phyloP scores from a whole-genome alignment of 208 protist genomes.

The Crithidia sp. region DNA sequence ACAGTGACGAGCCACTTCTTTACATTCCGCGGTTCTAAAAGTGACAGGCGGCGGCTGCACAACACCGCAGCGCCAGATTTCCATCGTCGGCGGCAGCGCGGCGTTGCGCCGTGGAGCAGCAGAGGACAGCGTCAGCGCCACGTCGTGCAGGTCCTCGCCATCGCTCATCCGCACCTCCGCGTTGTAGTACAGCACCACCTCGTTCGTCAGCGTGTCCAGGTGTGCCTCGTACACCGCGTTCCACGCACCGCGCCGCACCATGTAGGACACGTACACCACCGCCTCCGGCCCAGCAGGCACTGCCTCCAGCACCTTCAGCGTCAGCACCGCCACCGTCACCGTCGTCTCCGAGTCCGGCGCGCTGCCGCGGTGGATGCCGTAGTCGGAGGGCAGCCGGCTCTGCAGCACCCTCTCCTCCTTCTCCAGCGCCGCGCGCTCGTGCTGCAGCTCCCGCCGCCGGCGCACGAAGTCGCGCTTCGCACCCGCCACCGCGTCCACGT shows the following conservation, averaged over 20 bases:
- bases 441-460: constrained; percentile 16
- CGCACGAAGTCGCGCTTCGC: constrained; percentile 13
- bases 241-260: constrained; percentile 21
- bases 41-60: constrained; percentile 1
- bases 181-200: constrained; percentile 34
- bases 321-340: constrained; percentile 23
- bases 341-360: neutral
- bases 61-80: constrained; percentile 29
- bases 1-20: too few species aligned
- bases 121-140: constrained; percentile 28
- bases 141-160: constrained; percentile 28
- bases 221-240: constrained; percentile 30
- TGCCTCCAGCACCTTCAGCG: constrained; percentile 28
- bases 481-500: constrained; percentile 21
- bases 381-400: constrained; percentile 1
- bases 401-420: constrained; percentile 9
- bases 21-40: too few species aligned
- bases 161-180: constrained; percentile 22
- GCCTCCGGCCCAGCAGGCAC: constrained; percentile 25
- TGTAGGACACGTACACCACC: constrained; percentile 33
- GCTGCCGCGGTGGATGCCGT: neutral
- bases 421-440: constrained; percentile 14
- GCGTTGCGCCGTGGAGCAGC: constrained; percentile 23
- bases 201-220: constrained; percentile 25
- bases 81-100: constrained; percentile 21